Percentiles rank a stretch among this genome's conserved stretches.
phyloP scores from a whole-genome alignment of 2,329 filamentous ascomycete species.

The Penicillium sp. region DNA sequence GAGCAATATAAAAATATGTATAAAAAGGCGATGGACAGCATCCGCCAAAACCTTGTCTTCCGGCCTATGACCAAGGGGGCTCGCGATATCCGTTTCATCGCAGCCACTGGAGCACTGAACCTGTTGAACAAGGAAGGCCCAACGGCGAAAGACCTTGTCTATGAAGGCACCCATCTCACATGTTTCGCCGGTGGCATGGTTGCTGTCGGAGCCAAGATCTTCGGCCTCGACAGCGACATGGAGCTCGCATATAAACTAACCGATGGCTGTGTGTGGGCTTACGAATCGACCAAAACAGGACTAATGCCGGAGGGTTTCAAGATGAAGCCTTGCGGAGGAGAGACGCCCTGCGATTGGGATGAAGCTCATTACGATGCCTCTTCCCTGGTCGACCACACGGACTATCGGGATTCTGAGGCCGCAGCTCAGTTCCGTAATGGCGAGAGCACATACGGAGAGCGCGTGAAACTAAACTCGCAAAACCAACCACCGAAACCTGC shows the following conservation, averaged over 20 bases:
- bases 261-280: conserved; percentile 67
- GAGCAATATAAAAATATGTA: conserved; percentile 52
- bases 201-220: conserved; percentile 62
- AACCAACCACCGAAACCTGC: conserved; percentile 9
- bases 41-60: conserved; percentile 48
- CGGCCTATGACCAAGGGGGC: conserved; percentile 50
- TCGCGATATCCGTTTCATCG: conserved; percentile 47
- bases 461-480: conserved; percentile 22
- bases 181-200: conserved; percentile 69
- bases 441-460: conserved; percentile 29
- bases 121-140: conserved; percentile 21
- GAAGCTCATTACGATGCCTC: conserved; percentile 36
- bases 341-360: conserved; percentile 56
- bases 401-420: conserved; percentile 39
- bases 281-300: conserved; percentile 59
- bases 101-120: conserved; percentile 32
- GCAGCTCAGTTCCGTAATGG: conserved; percentile 32
- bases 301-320: conserved; percentile 66
- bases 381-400: neutral
- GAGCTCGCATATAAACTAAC: conserved; percentile 61
- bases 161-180: conserved; percentile 61
- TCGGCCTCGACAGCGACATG: conserved; percentile 59
- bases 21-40: conserved; percentile 43
- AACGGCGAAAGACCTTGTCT: conserved; percentile 40
- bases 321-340: conserved; percentile 55